Evolutionary conservation across 2,329 filamentous ascomycete species (phyloP), one percentile per base, ranked within the genome.

Genomic region (Penicillium sp.): DNA sequence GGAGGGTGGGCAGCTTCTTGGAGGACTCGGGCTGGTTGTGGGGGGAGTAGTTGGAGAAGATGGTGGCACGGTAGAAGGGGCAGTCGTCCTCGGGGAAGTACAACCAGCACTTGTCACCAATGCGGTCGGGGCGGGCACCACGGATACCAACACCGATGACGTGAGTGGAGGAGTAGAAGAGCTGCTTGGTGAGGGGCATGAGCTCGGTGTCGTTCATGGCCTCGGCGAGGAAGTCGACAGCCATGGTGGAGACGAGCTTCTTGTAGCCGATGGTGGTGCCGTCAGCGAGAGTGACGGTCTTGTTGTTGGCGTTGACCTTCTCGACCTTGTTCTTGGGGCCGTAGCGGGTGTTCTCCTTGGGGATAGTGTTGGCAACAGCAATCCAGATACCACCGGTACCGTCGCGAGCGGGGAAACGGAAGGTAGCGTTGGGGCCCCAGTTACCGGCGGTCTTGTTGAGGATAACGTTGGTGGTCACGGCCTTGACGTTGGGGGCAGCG

Each of bases 41-140:
- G 49, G 93, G 94, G 21, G 94, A 97, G 85, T 99, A 99, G 86
- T 99, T 99, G 78, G 93, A 97, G 86, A 99, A 99, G 81, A 99
- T 97, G 72, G 94, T 99, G 71, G 94, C 94, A 67, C 94, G 91
- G 84, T 99, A 99, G 84, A 99, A 99, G 74, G 92, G 92, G 83
- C 92, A 97, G 84, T 99, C 89, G 77, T 96, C 89, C 78, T 99
- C 94, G 60, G 94, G 94, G 86, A 97, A 99, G 86, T 99, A 99
- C 64, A 99, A 83, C 87, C 94, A 99, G 87, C 94, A 99, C 85
- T 97, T 99, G 82, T 99, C 94, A 63, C 94, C 94, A 67, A 99
- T 99, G 72, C 91, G 89, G 77, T 96, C 92, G 38, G 94, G 94
- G 65, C 94, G 91, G 69, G 83, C 84, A 63, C 94, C 94, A 72